Evolutionary conservation across 352 stramenopile genomes (phyloP).

Genomic region (Peronospora destructor): DNA sequence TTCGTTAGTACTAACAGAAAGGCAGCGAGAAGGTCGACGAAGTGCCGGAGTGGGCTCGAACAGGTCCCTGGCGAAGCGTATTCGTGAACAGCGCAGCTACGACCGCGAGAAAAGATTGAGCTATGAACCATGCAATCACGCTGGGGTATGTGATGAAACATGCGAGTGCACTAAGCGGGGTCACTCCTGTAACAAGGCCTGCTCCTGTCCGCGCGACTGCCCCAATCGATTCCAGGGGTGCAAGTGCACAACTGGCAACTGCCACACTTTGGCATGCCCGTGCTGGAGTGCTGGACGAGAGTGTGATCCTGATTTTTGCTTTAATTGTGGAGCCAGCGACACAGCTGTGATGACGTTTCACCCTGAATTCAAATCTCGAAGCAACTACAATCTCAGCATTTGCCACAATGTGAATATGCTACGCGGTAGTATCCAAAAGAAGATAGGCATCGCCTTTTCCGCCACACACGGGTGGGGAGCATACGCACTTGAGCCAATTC

Average conservation of each 20-base stretch:
- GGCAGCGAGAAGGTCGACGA: constrained; percentile 13
- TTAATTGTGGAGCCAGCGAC: constrained; percentile 59
- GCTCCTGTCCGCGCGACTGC: constrained; percentile 53
- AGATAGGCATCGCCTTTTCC: constrained; percentile 62
- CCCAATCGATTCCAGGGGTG: constrained; percentile 63
- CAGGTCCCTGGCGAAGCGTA: constrained; percentile 26
- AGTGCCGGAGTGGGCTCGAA: constrained; percentile 11
- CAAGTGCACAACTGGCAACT: constrained; percentile 47
- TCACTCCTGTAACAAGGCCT: constrained; percentile 57
- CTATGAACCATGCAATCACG: constrained; percentile 59
- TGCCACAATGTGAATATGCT: constrained; percentile 66
- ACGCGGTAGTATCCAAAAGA: constrained; percentile 42
- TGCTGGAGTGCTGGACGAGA: constrained; percentile 50
- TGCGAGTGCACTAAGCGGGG: constrained; percentile 50
- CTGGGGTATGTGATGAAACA: constrained; percentile 38
- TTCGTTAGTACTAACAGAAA: constrained; percentile 8
- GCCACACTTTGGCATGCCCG: constrained; percentile 45
- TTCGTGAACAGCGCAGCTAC: constrained; percentile 32
- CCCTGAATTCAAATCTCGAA: constrained; percentile 15
- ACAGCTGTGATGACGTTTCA: constrained; percentile 46
- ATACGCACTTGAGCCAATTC: constrained; percentile 56
- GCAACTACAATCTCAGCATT: constrained; percentile 32
- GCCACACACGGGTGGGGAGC: constrained; percentile 64
- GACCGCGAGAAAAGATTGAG: constrained; percentile 46
- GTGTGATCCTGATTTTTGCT: constrained; percentile 71